A percentile compares a stretch with the other conserved stretches of the same genome.
Conservation (phyloP, 208 protist genomes). For the Kentomonas sorsogonicus region DNA sequence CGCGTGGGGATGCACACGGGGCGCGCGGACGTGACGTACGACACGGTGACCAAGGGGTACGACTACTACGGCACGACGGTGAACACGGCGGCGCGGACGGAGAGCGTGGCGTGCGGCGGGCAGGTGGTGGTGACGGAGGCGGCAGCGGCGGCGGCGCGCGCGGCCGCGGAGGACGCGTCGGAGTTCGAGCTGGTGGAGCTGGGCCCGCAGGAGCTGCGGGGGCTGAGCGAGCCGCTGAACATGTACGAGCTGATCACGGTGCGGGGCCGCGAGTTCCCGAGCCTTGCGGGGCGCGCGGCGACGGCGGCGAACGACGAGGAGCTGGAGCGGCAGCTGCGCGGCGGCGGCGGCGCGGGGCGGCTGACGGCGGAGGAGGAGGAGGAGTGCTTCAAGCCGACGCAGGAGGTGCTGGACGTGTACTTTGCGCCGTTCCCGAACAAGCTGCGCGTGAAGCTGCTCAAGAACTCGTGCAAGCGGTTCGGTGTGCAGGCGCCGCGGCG, state of each 20-base stretch:
- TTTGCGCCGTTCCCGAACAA: slow-evolving; percentile 18
- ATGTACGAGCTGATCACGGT: slow-evolving; percentile 16
- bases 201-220: slow-evolving; percentile 14
- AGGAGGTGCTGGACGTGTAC: slow-evolving; percentile 24
- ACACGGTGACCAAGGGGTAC: slow-evolving; percentile 26
- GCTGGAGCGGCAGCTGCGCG: background rate
- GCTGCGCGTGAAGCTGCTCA: slow-evolving; percentile 23
- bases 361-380: slow-evolving; percentile 7
- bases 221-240: slow-evolving; percentile 10
- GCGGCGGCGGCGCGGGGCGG: slow-evolving; percentile 1
- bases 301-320: background rate
- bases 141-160: slow-evolving; percentile 2
- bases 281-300: background rate
- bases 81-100: slow-evolving; percentile 55
- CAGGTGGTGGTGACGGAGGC: slow-evolving; percentile 24
- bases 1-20: slow-evolving; percentile 31
- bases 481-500: slow-evolving; percentile 11
- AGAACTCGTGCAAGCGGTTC: slow-evolving; percentile 23
- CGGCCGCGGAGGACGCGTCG: background rate
- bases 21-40: slow-evolving; percentile 14
- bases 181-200: slow-evolving; percentile 9
- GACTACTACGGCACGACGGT: slow-evolving; percentile 77
- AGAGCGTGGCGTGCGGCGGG: slow-evolving; percentile 43
- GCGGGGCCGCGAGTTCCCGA: slow-evolving; percentile 3
- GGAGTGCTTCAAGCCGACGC: background rate